phyloP scores from a whole-genome alignment of 2,329 filamentous ascomycete species.

The Trichoderma semiorbis region DNA sequence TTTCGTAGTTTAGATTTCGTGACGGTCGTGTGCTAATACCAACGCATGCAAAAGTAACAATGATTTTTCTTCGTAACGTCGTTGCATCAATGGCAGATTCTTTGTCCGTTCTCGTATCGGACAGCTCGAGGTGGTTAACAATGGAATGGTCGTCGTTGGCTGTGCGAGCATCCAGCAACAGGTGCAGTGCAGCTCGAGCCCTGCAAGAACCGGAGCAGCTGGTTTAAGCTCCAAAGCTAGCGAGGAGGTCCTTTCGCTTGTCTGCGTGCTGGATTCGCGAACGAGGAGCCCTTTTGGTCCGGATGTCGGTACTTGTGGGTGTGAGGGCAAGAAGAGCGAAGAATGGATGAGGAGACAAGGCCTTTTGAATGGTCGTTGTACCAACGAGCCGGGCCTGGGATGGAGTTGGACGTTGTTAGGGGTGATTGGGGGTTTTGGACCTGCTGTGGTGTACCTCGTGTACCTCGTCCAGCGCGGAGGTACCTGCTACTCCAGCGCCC shows the following conservation, averaged over 20 bases:
- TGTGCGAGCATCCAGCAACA: conserved; percentile 13
- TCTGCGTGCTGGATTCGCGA: conserved; percentile 20
- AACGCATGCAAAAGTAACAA: conserved; percentile 22
- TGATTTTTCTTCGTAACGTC: conserved; percentile 6
- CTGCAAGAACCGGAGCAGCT: conserved; percentile 2
- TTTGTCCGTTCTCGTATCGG: not conserved
- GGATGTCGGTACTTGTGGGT: conserved; percentile 27
- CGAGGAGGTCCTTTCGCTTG: conserved; percentile 11
- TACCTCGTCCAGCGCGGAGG: not conserved
- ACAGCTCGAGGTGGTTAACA: not conserved
- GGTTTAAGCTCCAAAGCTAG: not conserved
- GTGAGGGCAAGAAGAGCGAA: conserved; percentile 28
- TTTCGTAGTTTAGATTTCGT: conserved; percentile 27
- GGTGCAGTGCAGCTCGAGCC: conserved; percentile 8
- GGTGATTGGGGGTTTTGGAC: conserved; percentile 24
- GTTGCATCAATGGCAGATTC: conserved; percentile 7
- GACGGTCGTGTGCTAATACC: conserved; percentile 26
- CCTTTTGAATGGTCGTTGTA: conserved; percentile 38
- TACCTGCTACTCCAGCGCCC: not conserved
- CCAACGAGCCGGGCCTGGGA: conserved; percentile 23
- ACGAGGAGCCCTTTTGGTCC: conserved; percentile 17
- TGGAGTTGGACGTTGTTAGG: conserved; percentile 33
- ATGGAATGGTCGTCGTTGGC: conserved; percentile 19
- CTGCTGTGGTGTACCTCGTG: not conserved
- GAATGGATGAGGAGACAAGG: conserved; percentile 36